A percentile compares a stretch with the other conserved stretches of the same genome.
Conservation (phyloP, 345 rosid genomes). For the Schrenkiella parvula region DNA sequence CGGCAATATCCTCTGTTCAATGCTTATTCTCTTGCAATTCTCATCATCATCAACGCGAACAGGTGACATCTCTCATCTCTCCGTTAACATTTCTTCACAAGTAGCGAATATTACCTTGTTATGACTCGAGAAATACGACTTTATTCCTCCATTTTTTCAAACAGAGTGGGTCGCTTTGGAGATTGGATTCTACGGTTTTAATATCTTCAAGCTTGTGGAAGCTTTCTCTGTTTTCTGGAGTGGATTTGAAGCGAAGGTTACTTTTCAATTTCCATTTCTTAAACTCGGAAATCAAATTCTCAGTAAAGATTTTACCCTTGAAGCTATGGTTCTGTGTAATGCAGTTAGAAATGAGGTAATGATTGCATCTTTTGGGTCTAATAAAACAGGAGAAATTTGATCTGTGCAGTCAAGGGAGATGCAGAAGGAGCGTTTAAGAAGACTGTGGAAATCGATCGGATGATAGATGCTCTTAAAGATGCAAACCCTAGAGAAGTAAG, state of each 20-base stretch:
- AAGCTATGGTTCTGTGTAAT: slow-evolving; percentile 18
- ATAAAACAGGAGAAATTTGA: slow-evolving; percentile 89
- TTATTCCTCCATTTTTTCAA: background rate
- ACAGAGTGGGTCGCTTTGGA: slow-evolving; percentile 31
- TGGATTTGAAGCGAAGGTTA: slow-evolving; percentile 36
- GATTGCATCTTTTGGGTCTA: slow-evolving; percentile 43
- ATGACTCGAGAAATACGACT: background rate
- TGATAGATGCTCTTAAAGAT: slow-evolving; percentile 71
- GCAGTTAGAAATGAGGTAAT: slow-evolving; percentile 37
- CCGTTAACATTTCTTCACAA: background rate
- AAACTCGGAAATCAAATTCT: background rate
- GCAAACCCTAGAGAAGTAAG: slow-evolving; percentile 73
- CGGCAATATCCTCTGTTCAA: slow-evolving; percentile 26
- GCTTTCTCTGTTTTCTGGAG: slow-evolving; percentile 5
- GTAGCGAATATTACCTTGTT: background rate
- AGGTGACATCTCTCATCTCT: slow-evolving; percentile 11
- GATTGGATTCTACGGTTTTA: slow-evolving; percentile 27
- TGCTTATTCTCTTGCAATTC: slow-evolving; percentile 21
- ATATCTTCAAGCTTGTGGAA: slow-evolving; percentile 14
- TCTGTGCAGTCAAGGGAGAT: slow-evolving; percentile 74
- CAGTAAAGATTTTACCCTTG: background rate
- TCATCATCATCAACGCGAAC: slow-evolving; percentile 2
- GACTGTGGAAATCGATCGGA: slow-evolving; percentile 78
- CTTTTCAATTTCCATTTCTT: background rate
- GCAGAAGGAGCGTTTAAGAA: slow-evolving; percentile 86